Evolutionary conservation across 1,284 basidiomycete genomes (phyloP).

Genomic region (Sparassis latifolia): DNA sequence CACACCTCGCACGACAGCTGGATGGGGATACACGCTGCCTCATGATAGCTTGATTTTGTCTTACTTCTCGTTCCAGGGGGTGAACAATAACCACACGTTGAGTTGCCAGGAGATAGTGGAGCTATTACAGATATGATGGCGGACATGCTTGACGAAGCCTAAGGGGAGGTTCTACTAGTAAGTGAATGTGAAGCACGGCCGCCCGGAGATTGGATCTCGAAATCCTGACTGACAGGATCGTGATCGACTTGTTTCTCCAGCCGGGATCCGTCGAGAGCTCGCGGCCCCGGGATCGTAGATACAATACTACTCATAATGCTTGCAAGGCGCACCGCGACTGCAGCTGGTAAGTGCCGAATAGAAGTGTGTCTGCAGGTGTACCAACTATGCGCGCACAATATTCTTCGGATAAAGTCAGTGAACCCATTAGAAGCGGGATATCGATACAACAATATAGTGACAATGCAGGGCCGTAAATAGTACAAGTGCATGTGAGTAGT

Average conservation of each 20-base stretch:
- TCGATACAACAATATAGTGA: not conserved
- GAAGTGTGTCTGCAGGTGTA: no score
- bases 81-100: slow-evolving; percentile 38
- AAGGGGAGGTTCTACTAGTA: not conserved
- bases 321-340: no score
- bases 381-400: no score
- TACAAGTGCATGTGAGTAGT: slow-evolving; percentile 9
- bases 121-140: slow-evolving; percentile 13
- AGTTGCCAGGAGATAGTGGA: slow-evolving; percentile 17
- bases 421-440: not conserved
- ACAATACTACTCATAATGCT: no score
- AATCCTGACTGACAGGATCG: no score
- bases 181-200: no score
- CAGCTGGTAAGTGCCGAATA: no score
- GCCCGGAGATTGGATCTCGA: no score
- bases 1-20: slow-evolving; percentile 48
- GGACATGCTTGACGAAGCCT: not conserved
- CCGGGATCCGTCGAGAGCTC: no score
- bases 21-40: slow-evolving; percentile 28
- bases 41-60: slow-evolving; percentile 27
- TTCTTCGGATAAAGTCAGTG: no score
- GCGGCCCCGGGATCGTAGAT: no score
- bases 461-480: not conserved
- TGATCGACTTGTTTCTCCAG: no score
- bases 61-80: slow-evolving; percentile 30